Evolutionary conservation across 257 asterid species (phyloP), one percentile per base, ranked within the genome.

Genomic region (Ocimum tenuiflorum): DNA sequence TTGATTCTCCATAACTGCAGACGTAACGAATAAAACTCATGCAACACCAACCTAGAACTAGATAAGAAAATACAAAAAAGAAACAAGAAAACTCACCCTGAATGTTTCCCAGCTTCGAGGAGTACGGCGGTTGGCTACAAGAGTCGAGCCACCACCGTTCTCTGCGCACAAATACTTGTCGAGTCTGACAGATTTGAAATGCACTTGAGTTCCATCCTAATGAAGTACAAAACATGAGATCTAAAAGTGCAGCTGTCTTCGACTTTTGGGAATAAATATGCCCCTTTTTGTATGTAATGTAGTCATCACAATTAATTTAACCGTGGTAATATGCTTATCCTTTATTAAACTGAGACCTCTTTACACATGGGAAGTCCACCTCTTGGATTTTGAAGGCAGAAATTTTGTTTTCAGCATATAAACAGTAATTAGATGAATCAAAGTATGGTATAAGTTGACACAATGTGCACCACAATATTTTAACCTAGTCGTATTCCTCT

Each of bases 131-230:
- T 80, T 80, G 38, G 86, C 89, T 52, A 83, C 80, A 50, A 83
- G 49, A 3, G 49, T 29, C 18, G 84, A 63, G 36, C 88, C 88
- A 22, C 89, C 89, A 11, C 84, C 84, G 39, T 78, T 76, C 73
- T 76, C 86, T 7, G 86, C 84, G 45, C 78, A 55, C 5, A 83
- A 73, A 70, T 78, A 83, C 74, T 74, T 83, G 72, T 72, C 72
- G 75, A 72, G 80, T 77, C 19, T 76, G 11, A 71, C 63, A 29
- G 89, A 81, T 81, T 77, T 83, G 27, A 83, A 69, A 68, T 78
- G 84, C 76, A 83, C 81, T 76, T 80, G 84, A 61, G 86, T 77
- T 60, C 89, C 86, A 74, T 78, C 89, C 89, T 83, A 59, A 23
- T 23, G 24, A 64, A 49, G 18, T 38, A 27, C 4, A 55, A 65